Conservation (phyloP, 2,329 filamentous ascomycete species). For the Aureobasidium sp. region DNA sequence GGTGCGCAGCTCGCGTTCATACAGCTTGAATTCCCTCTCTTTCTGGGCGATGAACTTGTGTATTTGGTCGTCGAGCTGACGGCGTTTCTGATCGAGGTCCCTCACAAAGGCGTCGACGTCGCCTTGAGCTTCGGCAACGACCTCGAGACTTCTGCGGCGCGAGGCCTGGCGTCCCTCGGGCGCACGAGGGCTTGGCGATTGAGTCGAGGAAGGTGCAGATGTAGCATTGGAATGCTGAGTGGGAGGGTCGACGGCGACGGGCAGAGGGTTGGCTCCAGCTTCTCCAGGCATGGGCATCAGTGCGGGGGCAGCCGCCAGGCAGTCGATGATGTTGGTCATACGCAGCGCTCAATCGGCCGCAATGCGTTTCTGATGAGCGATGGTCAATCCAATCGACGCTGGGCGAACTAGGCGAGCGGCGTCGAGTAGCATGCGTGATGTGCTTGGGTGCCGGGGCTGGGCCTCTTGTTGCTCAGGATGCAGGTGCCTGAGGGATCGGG, state of each 20-base stretch:
- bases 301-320: conserved; percentile 8
- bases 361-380: neutral
- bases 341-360: neutral
- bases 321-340: conserved; percentile 14
- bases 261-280: neutral
- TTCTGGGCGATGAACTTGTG: conserved; percentile 34
- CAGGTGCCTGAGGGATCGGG: neutral
- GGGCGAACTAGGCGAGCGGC: neutral
- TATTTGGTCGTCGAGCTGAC: conserved; percentile 32
- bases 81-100: conserved; percentile 30
- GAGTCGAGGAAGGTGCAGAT: conserved; percentile 1
- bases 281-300: conserved; percentile 8
- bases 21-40: conserved; percentile 32
- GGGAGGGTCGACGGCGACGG: neutral
- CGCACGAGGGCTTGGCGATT: neutral
- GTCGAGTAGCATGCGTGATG: conserved; percentile 12
- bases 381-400: neutral
- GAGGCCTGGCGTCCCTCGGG: conserved; percentile 17
- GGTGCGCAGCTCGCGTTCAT: conserved; percentile 28
- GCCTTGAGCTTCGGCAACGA: conserved; percentile 19
- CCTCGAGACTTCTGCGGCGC: conserved; percentile 18
- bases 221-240: conserved; percentile 4
- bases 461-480: neutral
- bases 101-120: conserved; percentile 23
- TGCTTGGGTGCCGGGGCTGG: neutral